Evolutionary conservation across 78 protist species (phyloP), one percentile per base, ranked within the genome.

Genomic region (Creolimax fragrantissima): DNA sequence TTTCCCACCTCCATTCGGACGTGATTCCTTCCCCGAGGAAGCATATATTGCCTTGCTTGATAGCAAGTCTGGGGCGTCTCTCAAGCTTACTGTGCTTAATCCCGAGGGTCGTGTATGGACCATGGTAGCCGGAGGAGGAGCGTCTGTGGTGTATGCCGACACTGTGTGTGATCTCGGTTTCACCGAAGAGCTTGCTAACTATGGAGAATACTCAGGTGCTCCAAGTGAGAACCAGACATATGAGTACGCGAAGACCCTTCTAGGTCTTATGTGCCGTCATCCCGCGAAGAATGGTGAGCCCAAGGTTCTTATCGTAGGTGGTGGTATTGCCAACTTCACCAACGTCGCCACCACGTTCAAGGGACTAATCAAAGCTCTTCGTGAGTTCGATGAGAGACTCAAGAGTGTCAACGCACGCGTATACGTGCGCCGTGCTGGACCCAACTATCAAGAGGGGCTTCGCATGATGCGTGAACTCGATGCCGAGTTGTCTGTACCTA

Each of bases 111-210:
- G 97, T 45, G 92, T 97, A 43, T 97, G 99, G 99, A 95, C 97
- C 42, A 95, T 97, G 98, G 98, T 97, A 5, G 99, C 99, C 2
- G 99, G 99, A n/a, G 99, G 99, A 37, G 99, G 99, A 43, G 99
- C 99, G 45, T 96, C 98, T 1, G 99, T 97, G 47, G 90, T 97
- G 90, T 97, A 95, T 4, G 94, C 97, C 36, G 99, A 97, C 88
- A 96, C 99, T 17, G 94, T 97, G 89, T 89, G 95, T 37, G 97
- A 95, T 43, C 81, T 95, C 5, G 97, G 97, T 42, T 86, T 41
- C 45, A 95, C 95, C 2, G 47, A 84, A 66, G 97, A 96, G 44
- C 92, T 97, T 41, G 98, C 96, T 41, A 97, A 96, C 93, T 97
- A 97, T 85, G 98, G 97, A 81, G 99, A 96, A 93, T 97, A 96